A percentile compares a stretch with the other conserved stretches of the same genome.
These are phyloP conservation scores for Capsella rubella DNA, from an alignment of 441 rosid genomes.

Conservation along the genomic window DNA sequence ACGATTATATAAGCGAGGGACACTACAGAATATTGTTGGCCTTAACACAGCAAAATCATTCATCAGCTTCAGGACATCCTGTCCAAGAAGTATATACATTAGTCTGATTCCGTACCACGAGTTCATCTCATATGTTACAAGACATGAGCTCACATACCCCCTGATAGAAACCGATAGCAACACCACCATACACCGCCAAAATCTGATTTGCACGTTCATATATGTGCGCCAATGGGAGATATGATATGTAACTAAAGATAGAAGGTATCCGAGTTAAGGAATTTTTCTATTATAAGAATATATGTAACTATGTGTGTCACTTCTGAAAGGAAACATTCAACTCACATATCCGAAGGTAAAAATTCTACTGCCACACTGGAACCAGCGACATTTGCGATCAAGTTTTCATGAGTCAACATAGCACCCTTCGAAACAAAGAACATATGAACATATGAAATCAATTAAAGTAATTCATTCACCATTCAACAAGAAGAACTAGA, in stretches of 20 bases:
- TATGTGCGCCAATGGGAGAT: constrained; percentile 83
- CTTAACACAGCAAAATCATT: constrained; percentile 72
- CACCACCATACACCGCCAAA: constrained; percentile 52
- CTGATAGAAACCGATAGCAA: constrained; percentile 72
- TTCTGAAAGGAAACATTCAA: constrained; percentile 26
- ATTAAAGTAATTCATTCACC: constrained; percentile 11
- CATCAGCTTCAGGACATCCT: constrained; percentile 72
- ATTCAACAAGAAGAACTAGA: constrained; percentile 13
- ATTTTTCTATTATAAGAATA: not conserved
- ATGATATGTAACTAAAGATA: constrained; percentile 64
- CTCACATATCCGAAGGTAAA: constrained; percentile 65
- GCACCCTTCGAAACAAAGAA: constrained; percentile 57
- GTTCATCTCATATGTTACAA: constrained; percentile 15
- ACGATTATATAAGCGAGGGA: constrained; percentile 74
- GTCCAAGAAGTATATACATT: constrained; percentile 27
- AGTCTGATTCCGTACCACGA: not conserved
- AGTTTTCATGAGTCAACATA: constrained; percentile 69
- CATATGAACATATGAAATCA: constrained; percentile 1
- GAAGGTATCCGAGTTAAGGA: constrained; percentile 25
- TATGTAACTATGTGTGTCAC: constrained; percentile 15
- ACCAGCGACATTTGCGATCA: constrained; percentile 71
- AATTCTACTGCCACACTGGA: constrained; percentile 46
- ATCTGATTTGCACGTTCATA: constrained; percentile 75
- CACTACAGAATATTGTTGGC: constrained; percentile 77
- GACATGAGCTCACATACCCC: constrained; percentile 58